Base-by-base conservation (phyloP, 306 rosid genomes). In the Trifolium dubium region DNA sequence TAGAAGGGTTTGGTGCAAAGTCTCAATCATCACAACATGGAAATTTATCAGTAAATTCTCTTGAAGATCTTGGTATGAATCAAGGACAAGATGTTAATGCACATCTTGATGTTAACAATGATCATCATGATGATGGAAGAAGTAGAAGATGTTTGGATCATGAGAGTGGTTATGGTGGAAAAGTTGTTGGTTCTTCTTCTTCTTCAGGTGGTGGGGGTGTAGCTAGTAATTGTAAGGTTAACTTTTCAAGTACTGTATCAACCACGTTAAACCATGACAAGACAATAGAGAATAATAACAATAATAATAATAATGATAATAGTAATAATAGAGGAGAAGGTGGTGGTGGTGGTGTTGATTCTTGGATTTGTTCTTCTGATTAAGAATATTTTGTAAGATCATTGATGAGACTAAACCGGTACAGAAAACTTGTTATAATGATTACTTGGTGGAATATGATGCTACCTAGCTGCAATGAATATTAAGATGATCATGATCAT, bases 301-400 rank as follows among this genome's bases (percentile, higher is more conserved):
- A 53, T 53, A 53, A 53, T 53, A 53, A 4, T 53, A 53, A 55
- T 55, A 10, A 14, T 32, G 37, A 53, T 23, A 53, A 35, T 7
- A 53, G 6, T 39, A 64, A 17, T 18, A 49, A 72, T 15, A 78
- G 89, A 78, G 88, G 84, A 53, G 88, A 85, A 79, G 88, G 83
- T 11, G 50, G 14, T 18, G 60, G 13, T 18, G 60, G 29, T 67
- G 80, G 77, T 75, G 88, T 89, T 51, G 88, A 88, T 69, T 79
- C 94, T 5, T 91, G 97, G 97, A 85, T 87, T 82, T 88, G 85
- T 84, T 89, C 90, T 34, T 87, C 92, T 18, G 90, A 88, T 74
- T 87, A 81, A 64, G 71, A 70, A 32, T 65, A 60, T 60, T 60
- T 46, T 17, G 37, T 64, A 47, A 70, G 78, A 65, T 64, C 17